phyloP scores from a whole-genome alignment of 768 basidiomycete species.

The Tephrocybe sp. region DNA sequence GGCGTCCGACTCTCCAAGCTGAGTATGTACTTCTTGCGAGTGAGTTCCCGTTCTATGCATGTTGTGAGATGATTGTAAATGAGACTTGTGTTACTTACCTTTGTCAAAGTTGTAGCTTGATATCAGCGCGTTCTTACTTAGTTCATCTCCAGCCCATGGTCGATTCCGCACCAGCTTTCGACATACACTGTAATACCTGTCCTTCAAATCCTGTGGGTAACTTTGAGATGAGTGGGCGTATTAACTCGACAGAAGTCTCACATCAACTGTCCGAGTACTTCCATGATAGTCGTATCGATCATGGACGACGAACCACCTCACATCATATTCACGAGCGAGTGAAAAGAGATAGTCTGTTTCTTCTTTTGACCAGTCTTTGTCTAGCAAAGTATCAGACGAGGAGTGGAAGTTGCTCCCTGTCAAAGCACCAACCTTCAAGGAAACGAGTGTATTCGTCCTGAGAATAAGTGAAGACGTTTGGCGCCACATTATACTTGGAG shows the following conservation, averaged over 20 bases:
- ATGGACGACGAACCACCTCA: constrained; percentile 84
- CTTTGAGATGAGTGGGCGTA: constrained; percentile 1
- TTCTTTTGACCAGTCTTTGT: constrained; percentile 85
- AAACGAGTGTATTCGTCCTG: constrained; percentile 85
- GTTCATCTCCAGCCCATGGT: constrained; percentile 83
- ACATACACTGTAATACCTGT: constrained; percentile 90
- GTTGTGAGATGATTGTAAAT: neutral
- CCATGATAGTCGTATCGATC: constrained; percentile 82
- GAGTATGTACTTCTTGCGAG: constrained; percentile 82
- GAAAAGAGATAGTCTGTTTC: constrained; percentile 92
- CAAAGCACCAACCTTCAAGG: constrained; percentile 56
- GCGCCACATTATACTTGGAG: constrained; percentile 75
- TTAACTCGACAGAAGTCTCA: constrained; percentile 25
- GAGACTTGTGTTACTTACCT: constrained; percentile 41
- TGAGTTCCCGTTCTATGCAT: constrained; percentile 67
- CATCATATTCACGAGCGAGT: constrained; percentile 77
- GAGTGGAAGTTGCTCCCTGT: neutral
- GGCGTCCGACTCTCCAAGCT: constrained; percentile 88
- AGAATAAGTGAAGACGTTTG: constrained; percentile 67
- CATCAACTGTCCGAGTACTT: constrained; percentile 70
- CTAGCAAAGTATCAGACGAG: constrained; percentile 31
- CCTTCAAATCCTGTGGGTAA: constrained; percentile 78
- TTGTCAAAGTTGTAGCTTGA: constrained; percentile 85
- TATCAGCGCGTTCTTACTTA: constrained; percentile 61
- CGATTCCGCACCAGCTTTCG: constrained; percentile 81